Evolutionary conservation across 257 asterid species (phyloP), one percentile per base, ranked within the genome.

Genomic region (Nicotiana otophora): DNA sequence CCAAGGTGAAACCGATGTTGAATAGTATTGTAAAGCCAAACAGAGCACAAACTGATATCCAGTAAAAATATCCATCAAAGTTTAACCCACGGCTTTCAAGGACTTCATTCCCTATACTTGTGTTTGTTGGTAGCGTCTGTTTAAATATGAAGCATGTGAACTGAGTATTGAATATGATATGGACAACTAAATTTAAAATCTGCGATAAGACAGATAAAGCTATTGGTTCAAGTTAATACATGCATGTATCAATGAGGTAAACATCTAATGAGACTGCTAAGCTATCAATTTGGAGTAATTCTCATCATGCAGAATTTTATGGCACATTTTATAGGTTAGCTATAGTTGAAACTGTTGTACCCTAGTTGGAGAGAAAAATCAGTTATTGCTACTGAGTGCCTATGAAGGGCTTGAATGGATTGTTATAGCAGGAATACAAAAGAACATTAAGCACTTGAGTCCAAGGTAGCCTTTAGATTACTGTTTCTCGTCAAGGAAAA

Each of bases 1-100:
- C 92, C 79, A 92, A 78, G 34, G 82, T 76, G 83, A 83, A 90
- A 30, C 96, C 93, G 53, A 88, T 53, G 84, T 92, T 90, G 78
- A 92, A 90, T 75, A 89, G 80, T 69, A 92, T 70, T 46, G 91
- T 60, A 48, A 90, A 74, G 33, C 96, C 93, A 48, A 89, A 77
- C 31, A 93, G 84, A 64, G 93, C 96, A 61, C 87, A 90, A 58
- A 93, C 76, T 48, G 95, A 89, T 78, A 90, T 84, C 97, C 97
- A 93, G 60, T 86, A 88, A 14, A 88, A 26, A 79, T 89, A 30
- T 80, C 84, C 89, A 31, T 85, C 84, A 81, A 85, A 90, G 86
- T 86, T 74, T 34, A 93, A 68, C 19, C 96, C 96, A 16, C 90
- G 96, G 78, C 39, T 80, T 65, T 80, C 87, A 84, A 93, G 96